Evolutionary conservation across 108 stramenopile species (phyloP), one percentile per base, ranked within the genome.

Genomic region (Skeletonema costatum): DNA sequence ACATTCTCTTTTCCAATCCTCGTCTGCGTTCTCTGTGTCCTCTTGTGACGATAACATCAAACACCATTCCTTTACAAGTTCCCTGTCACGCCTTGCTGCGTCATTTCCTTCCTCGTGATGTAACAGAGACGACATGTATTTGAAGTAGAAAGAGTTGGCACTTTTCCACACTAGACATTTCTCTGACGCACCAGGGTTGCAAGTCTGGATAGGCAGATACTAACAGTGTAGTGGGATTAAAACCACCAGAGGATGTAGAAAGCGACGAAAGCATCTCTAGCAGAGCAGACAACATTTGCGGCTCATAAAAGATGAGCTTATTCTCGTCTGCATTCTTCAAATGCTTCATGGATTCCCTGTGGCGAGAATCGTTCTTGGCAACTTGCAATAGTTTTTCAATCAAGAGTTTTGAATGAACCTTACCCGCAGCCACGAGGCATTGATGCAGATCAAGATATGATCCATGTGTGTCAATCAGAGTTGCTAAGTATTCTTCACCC

Each of bases 131-230:
- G 87, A 89, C 38, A 96, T 80, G 60, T 96, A 96, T 14, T 68
- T 73, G 68, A 89, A 92, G 60, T 91, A 93, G 39, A 91, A 80
- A 53, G 63, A 76, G 30, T 70, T 41, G 42, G 77, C 63, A 12
- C n/a, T 67, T 44, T 63, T 63, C 64, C 48, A 36, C 65, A 53
- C 67, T 25, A 19, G 88, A 90, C 16, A 81, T 81, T 59, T 84
- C 74, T 60, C 76, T 79, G 25, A 96, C 90, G 66, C 85, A 87
- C 89, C 90, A 89, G 3, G 95, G 91, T 53, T 76, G 83, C 32
- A 96, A 44, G 76, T 96, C 95, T 25, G 95, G 95, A 72, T 89
- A 96, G 21, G 90, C 92, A 19, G 95, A 89, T 21, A 89, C 95
- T 51, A 90, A 85, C 48, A 93, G 41, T 11, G 81, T 35, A 4